These are phyloP conservation scores for Euphorbia neoarborescens DNA, from an alignment of 441 rosid species.

Conservation along the genomic window DNA sequence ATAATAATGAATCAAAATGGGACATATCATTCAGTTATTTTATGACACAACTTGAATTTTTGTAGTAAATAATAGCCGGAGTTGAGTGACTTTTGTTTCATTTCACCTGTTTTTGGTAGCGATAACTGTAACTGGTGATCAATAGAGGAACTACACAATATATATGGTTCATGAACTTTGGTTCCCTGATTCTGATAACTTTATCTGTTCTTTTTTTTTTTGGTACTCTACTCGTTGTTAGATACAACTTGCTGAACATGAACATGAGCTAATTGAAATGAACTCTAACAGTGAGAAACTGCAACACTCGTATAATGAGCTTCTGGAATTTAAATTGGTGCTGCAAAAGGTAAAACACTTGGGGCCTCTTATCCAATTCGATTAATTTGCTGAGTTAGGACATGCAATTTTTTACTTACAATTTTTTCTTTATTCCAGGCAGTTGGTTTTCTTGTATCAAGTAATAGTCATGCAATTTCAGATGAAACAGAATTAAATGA, in stretches of 20 bases:
- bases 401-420: not conserved
- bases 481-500: constrained; percentile 80
- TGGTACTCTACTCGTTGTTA: constrained; percentile 32
- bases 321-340: constrained; percentile 89
- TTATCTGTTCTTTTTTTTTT: constrained; percentile 16
- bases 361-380: constrained; percentile 12
- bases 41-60: not conserved
- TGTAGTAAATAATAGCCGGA: not conserved
- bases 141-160: not conserved
- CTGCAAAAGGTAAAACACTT: constrained; percentile 64
- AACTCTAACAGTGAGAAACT: constrained; percentile 92
- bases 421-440: constrained; percentile 44
- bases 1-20: not conserved
- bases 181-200: constrained; percentile 14
- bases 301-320: constrained; percentile 79
- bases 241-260: constrained; percentile 89
- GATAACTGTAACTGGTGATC: not conserved
- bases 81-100: constrained; percentile 5
- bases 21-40: not conserved
- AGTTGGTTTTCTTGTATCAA: constrained; percentile 70
- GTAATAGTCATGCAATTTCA: constrained; percentile 49
- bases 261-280: constrained; percentile 85
- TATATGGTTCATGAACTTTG: constrained; percentile 2
- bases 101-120: constrained; percentile 11
- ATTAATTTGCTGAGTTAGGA: not conserved